A percentile compares a stretch with the other conserved stretches of the same genome.
These are phyloP conservation scores for Irpex sp. DNA, from an alignment of 1,284 basidiomycete species.

Conservation along the genomic window DNA sequence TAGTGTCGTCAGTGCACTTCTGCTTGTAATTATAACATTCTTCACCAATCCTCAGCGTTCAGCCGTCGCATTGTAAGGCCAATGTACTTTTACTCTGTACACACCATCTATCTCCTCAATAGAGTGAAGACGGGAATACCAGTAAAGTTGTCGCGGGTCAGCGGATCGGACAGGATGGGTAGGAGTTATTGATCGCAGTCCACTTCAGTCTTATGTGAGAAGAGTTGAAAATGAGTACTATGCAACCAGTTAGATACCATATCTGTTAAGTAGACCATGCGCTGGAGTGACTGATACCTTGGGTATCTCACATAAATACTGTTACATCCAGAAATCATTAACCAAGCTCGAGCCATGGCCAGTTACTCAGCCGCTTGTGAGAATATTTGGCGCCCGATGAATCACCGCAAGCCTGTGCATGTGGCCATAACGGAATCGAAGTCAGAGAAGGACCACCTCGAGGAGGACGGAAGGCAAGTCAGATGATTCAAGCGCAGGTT, in stretches of 20 bases:
- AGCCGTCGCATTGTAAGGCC: no score
- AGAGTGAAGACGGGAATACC: neutral
- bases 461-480: neutral
- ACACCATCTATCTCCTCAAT: neutral
- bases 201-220: no score
- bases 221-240: no score
- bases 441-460: neutral
- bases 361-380: no score
- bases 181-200: neutral
- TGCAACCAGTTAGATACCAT: no score
- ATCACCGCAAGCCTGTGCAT: slow-evolving; percentile 7
- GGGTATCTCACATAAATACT: no score
- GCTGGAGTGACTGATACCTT: no score
- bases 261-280: no score
- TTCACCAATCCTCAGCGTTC: neutral
- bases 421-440: slow-evolving; percentile 4
- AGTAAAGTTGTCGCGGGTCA: neutral
- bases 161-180: neutral
- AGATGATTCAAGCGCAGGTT: neutral
- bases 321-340: no score
- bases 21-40: slow-evolving; percentile 3
- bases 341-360: no score
- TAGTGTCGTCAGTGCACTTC: slow-evolving; percentile 7
- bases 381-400: slow-evolving; percentile 8
- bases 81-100: neutral